Evolutionary conservation across 2,329 filamentous ascomycete species (phyloP).

Genomic region (Diaporthe ilicicola): DNA sequence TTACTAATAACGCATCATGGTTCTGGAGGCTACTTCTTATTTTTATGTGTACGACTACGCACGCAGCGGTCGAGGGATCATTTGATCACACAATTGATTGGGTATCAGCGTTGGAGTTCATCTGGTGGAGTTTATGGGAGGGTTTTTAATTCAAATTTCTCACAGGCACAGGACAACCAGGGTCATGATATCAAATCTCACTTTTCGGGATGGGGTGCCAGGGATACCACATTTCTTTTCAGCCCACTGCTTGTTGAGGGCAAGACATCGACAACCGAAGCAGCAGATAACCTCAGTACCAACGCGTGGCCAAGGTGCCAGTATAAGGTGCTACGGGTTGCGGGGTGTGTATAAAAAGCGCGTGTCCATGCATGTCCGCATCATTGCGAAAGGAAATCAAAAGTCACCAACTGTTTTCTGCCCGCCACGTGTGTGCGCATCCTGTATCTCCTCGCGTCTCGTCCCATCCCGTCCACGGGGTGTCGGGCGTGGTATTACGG

Average conservation of each 20-base stretch:
- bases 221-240: conserved; percentile 26
- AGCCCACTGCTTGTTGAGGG: background rate
- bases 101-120: conserved; percentile 40
- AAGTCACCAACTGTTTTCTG: background rate
- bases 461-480: background rate
- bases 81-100: conserved; percentile 15
- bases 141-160: background rate
- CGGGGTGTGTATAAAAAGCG: conserved; percentile 16
- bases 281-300: background rate
- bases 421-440: too few species aligned
- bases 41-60: conserved; percentile 1
- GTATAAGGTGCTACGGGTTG: background rate
- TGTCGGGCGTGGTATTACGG: background rate
- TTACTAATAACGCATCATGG: conserved; percentile 54
- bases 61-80: background rate
- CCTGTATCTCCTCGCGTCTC: background rate
- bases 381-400: conserved; percentile 17
- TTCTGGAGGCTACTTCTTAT: conserved; percentile 21
- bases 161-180: conserved; percentile 16
- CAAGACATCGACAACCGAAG: background rate
- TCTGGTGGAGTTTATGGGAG: conserved; percentile 28
- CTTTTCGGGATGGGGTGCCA: background rate
- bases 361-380: conserved; percentile 10
- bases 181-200: conserved; percentile 31
- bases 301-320: background rate